These are phyloP conservation scores for Solanum peruvianum DNA, from an alignment of 257 asterid genomes.

Conservation along the genomic window DNA sequence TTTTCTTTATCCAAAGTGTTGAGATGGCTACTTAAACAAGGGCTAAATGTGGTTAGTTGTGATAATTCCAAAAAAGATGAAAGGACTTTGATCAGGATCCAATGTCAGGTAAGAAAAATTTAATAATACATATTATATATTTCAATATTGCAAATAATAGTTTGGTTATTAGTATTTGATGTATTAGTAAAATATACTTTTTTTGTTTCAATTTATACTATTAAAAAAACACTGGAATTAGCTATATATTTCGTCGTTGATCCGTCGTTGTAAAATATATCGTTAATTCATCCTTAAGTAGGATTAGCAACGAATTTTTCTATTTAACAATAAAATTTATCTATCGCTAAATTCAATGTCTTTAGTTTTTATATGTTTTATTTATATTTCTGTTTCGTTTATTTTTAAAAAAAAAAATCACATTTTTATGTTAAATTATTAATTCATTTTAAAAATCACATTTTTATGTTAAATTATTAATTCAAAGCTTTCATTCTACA, in stretches of 20 bases:
- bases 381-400: neutral
- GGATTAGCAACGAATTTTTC: neutral
- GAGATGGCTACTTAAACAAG: neutral
- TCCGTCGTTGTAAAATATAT: no score
- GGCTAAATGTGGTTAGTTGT: conserved; percentile 14
- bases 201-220: neutral
- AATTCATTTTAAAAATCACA: neutral
- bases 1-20: conserved; percentile 24
- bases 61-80: conserved; percentile 1
- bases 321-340: no score
- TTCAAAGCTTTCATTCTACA: neutral
- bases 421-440: neutral
- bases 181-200: neutral
- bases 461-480: neutral
- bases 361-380: neutral
- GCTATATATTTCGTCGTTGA: rapidly evolving
- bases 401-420: no score
- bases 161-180: neutral
- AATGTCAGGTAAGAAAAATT: conserved; percentile 7
- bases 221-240: no score
- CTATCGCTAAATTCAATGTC: neutral
- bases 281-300: no score
- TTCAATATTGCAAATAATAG: neutral
- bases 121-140: neutral
- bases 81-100: conserved; percentile 15